Conservation (phyloP, 192 early-diverging fungal species). For the Funneliformis geosporum region DNA sequence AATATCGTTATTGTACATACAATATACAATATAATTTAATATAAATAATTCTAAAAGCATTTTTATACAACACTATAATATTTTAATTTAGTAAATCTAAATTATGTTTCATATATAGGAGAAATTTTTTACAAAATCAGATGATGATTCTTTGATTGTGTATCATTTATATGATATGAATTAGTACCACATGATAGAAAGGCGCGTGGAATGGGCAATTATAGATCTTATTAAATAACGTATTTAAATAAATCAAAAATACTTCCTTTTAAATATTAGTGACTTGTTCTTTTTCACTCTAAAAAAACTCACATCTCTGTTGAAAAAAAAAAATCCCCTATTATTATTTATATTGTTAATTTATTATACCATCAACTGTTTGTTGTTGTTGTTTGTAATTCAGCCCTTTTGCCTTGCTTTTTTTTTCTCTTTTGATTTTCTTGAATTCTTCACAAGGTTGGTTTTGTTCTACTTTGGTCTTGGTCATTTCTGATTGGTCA, state of each 20-base stretch:
- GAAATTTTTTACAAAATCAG: too few species aligned
- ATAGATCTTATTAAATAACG: not conserved
- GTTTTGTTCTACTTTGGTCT: not conserved
- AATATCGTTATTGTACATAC: not conserved
- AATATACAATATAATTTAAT: not conserved
- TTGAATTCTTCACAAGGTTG: not conserved
- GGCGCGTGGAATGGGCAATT: not conserved
- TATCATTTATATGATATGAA: too few species aligned
- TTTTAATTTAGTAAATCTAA: not conserved
- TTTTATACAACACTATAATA: too few species aligned
- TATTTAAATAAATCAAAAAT: not conserved
- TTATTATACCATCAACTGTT: not conserved
- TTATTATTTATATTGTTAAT: not conserved
- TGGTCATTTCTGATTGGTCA: not conserved
- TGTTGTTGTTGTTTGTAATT: not conserved
- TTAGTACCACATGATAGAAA: not conserved
- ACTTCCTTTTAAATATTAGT: not conserved
- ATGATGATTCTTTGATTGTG: too few species aligned
- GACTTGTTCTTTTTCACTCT: not conserved
- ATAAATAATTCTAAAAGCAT: not conserved
- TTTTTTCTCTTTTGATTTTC: not conserved
- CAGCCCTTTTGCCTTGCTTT: not conserved
- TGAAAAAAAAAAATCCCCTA: not conserved
- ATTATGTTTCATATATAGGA: too few species aligned
- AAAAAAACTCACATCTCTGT: too few species aligned